Conservation (phyloP, 139 green algal species). For the Trebouxia sp. region DNA sequence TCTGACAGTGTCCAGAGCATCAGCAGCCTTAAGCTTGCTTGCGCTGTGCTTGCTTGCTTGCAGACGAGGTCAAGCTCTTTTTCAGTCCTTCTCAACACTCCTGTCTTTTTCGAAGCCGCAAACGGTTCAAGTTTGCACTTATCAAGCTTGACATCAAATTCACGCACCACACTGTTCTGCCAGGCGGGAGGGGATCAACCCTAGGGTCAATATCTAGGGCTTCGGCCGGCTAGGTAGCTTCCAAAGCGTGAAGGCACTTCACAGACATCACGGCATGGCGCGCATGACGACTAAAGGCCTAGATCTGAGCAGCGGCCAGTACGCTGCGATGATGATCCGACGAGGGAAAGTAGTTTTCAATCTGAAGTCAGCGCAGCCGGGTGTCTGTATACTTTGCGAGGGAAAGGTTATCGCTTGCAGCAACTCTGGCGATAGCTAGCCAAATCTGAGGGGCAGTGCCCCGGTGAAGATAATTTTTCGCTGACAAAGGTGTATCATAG, state of each 20-base stretch:
- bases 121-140: no score
- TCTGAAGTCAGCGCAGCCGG: not conserved
- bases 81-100: no score
- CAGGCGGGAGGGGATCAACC: no score
- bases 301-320: not conserved
- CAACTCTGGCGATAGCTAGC: conserved; percentile 4
- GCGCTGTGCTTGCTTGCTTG: no score
- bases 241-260: no score
- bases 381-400: not conserved
- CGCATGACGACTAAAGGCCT: conserved; percentile 24
- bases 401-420: not conserved
- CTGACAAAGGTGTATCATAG: conserved; percentile 5
- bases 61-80: no score
- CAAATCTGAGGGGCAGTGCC: conserved; percentile 17
- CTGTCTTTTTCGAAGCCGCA: no score
- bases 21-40: no score
- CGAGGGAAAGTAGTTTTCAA: conserved; percentile 26
- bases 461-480: not conserved
- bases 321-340: not conserved
- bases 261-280: not conserved
- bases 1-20: no score
- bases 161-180: no score
- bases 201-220: not conserved
- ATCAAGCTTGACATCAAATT: no score
- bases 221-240: not conserved